A percentile compares a stretch with the other conserved stretches of the same genome.
These are phyloP conservation scores for Protomyces pachydermus DNA, from an alignment of 1,139 yeast genomes.

Conservation along the genomic window DNA sequence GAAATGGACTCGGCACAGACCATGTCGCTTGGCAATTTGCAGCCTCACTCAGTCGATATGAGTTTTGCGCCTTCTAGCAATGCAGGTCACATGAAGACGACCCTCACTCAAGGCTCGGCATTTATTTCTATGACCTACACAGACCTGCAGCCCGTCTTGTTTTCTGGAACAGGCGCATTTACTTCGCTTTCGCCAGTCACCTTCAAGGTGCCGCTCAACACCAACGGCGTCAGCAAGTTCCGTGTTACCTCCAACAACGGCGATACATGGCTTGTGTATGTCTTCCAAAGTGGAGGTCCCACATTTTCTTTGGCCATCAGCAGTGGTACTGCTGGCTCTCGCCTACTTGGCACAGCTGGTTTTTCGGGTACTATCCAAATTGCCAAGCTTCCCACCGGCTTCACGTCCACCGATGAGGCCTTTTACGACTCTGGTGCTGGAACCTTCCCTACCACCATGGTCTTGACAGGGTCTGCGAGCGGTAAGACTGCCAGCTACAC, in stretches of 20 bases:
- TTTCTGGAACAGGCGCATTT: constrained; percentile 49
- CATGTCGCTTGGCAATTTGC: constrained; percentile 46
- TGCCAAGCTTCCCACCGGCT: constrained; percentile 49
- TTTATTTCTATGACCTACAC: constrained; percentile 61
- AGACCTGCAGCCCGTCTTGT: constrained; percentile 51
- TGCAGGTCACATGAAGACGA: constrained; percentile 37
- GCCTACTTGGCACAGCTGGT: constrained; percentile 45
- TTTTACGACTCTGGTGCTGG: constrained; percentile 60
- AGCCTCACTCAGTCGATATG: constrained; percentile 54
- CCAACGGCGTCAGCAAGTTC: constrained; percentile 49
- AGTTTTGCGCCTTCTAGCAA: constrained; percentile 44
- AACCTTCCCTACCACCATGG: constrained; percentile 47
- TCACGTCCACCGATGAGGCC: constrained; percentile 8
- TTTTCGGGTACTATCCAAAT: constrained; percentile 59
- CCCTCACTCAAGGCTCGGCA: constrained; percentile 74
- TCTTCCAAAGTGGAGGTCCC: constrained; percentile 37
- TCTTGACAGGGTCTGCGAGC: constrained; percentile 42
- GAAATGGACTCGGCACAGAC: constrained; percentile 43
- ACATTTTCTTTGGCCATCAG: constrained; percentile 31
- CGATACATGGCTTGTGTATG: constrained; percentile 57
- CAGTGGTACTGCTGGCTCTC: constrained; percentile 34
- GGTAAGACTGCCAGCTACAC: constrained; percentile 48
- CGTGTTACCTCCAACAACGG: constrained; percentile 40
- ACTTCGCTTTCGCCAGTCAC: constrained; percentile 45
- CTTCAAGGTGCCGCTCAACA: constrained; percentile 37